phyloP scores from a whole-genome alignment of 2,329 filamentous ascomycete genomes.

The Verticillium isaacii region DNA sequence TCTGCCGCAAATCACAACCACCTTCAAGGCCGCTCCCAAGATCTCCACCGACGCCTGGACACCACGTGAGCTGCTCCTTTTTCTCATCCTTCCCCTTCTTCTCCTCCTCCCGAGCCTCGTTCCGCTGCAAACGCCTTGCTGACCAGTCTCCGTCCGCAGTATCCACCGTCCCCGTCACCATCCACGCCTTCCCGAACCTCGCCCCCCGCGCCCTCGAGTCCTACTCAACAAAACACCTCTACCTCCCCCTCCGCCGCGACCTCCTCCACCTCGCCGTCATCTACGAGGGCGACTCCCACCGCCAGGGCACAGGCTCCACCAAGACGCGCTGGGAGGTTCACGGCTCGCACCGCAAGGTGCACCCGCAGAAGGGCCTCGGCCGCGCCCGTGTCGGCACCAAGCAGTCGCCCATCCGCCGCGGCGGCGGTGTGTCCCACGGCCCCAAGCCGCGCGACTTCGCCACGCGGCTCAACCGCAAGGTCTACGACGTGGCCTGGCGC shows the following conservation, averaged over 20 bases:
- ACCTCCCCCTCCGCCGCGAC: constrained; percentile 83
- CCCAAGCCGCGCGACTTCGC: constrained; percentile 88
- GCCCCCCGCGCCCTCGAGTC: constrained; percentile 74
- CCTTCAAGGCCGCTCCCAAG: constrained; percentile 22
- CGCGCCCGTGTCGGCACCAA: constrained; percentile 72
- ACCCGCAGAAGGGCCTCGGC: constrained; percentile 83
- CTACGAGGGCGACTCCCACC: constrained; percentile 85
- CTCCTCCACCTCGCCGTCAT: constrained; percentile 88
- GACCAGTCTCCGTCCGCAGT: constrained; percentile 27
- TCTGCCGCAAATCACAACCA: constrained; percentile 30
- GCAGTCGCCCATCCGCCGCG: constrained; percentile 76
- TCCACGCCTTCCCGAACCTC: constrained; percentile 85
- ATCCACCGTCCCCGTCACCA: constrained; percentile 70
- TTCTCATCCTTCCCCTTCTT: neutral
- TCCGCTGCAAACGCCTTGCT: constrained; percentile 1
- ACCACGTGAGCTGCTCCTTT: constrained; percentile 31
- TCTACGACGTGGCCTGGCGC: constrained; percentile 94
- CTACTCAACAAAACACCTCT: constrained; percentile 78
- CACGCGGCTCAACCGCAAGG: constrained; percentile 76
- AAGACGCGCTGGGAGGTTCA: constrained; percentile 81
- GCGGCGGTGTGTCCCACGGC: constrained; percentile 87
- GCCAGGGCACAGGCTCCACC: constrained; percentile 78
- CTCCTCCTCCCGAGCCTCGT: neutral
- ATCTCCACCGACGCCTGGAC: constrained; percentile 36
- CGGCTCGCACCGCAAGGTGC: constrained; percentile 77